Base-by-base conservation (phyloP, 2,329 filamentous ascomycete species). In the Corniculantispora saksenae region DNA sequence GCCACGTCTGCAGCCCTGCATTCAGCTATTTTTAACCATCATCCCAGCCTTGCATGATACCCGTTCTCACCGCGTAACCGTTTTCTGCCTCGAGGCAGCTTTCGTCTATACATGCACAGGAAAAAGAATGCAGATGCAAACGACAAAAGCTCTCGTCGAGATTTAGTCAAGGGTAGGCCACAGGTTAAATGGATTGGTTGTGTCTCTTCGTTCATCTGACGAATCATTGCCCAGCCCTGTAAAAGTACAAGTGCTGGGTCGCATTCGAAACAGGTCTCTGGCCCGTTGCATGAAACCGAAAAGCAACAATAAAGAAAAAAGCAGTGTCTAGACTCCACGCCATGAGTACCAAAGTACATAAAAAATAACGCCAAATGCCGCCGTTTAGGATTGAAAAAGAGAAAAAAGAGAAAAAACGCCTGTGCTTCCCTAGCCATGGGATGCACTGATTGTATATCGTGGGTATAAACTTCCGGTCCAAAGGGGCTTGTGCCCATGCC, bases 401-500 rank as follows among this genome's bases (percentile, higher is more conserved):
- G 48, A 3, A 59, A 12, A 47, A 54, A 13, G 32, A 17, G 38
- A 32, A 38, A 45, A 62, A 63, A 63, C 60, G 51, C 60, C 60
- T 32, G 40, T 63, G 60, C 60, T 38, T 32, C 21, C 38, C n/a
- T 35, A 21, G 40, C n/a, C 10, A 15, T 13, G 56, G 40, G 40
- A 29, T 56, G 51, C 60, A 56, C 27, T 38, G 19, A 63, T 55
- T 6, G 32, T 63, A 38, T 32, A 38, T 63, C 38, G 60, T 38
- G 51, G 51, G 35, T 63, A 63, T 55, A 48, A 63, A 51, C 19
- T 45, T 29, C 48, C 45, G 43, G 38, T 35, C 27, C 38, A 63
- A 55, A 38, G 12, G 40, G 51, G 21, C 40, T 35, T 35, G n/a
- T 48, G n/a, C 51, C 60, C 51, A 47, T 48, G n/a, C 51, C 50